Conservation (phyloP, 768 basidiomycete species). For the Sarcomyxa edulis region DNA sequence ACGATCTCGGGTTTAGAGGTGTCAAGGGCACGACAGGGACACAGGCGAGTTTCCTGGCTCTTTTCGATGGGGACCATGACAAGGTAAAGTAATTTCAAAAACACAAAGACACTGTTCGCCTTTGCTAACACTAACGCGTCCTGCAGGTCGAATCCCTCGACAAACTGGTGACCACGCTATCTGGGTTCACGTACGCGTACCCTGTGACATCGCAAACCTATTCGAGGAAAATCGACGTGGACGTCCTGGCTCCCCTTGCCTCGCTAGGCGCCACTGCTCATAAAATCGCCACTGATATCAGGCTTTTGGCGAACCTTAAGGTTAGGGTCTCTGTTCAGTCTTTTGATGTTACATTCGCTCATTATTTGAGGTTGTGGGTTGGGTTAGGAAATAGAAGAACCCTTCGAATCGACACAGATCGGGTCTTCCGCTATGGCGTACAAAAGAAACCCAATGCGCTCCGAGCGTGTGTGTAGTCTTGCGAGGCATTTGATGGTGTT, state of each 20-base stretch:
- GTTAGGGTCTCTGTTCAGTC: conserved; percentile 23
- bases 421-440: conserved; percentile 98
- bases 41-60: conserved; percentile 89
- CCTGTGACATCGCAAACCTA: conserved; percentile 99
- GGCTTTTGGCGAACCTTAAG: conserved; percentile 92
- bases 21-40: conserved; percentile 99
- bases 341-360: background rate
- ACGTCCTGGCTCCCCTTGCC: conserved; percentile 86
- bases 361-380: background rate
- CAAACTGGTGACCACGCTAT: conserved; percentile 81
- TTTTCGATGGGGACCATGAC: conserved; percentile 93
- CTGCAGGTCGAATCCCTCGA: conserved; percentile 83
- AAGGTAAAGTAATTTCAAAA: conserved; percentile 47
- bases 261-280: conserved; percentile 93
- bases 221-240: conserved; percentile 94
- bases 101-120: no score
- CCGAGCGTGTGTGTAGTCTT: conserved; percentile 93
- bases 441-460: conserved; percentile 99
- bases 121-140: background rate
- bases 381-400: conserved; percentile 89
- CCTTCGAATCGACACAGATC: conserved; percentile 98
- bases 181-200: conserved; percentile 91
- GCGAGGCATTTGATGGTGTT: conserved; percentile 94
- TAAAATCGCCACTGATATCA: conserved; percentile 95
- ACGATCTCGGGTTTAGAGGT: conserved; percentile 94